A percentile compares a stretch with the other conserved stretches of the same genome.
phyloP scores from a whole-genome alignment of 257 asterid genomes.

The Petunia axillaris region DNA sequence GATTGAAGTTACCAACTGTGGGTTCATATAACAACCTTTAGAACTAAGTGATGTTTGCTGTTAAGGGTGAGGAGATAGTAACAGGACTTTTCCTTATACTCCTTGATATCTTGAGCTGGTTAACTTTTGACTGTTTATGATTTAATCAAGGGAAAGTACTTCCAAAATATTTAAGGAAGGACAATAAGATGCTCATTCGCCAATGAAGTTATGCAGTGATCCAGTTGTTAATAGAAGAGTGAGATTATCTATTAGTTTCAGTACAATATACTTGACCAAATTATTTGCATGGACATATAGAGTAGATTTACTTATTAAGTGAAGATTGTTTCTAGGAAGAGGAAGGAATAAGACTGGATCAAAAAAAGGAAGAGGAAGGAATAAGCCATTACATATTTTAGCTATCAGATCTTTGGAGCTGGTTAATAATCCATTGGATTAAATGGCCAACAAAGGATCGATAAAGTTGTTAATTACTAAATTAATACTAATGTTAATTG shows the following conservation, averaged over 20 bases:
- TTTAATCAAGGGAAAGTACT: slow-evolving; percentile 23
- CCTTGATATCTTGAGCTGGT: slow-evolving; percentile 1
- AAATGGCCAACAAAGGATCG: slow-evolving; percentile 14
- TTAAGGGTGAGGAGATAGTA: background rate
- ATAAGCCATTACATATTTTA: background rate
- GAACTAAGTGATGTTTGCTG: slow-evolving; percentile 10
- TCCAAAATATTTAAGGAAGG: background rate
- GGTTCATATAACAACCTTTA: background rate
- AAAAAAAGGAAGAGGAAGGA: background rate
- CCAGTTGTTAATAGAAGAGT: background rate
- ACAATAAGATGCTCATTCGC: background rate
- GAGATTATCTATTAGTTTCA: background rate
- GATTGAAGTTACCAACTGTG: background rate
- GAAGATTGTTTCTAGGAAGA: slow-evolving; percentile 12
- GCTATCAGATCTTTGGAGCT: slow-evolving; percentile 11
- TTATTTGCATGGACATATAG: background rate
- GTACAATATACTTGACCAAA: background rate
- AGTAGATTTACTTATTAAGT: background rate
- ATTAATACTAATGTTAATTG: background rate
- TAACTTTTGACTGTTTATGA: slow-evolving; percentile 29
- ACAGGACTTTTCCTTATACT: background rate
- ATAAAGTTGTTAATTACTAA: slow-evolving; percentile 17
- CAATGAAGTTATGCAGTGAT: background rate
- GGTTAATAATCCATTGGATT: slow-evolving; percentile 10
- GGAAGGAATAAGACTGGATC: background rate